phyloP scores from a whole-genome alignment of 306 rosid genomes.

The Lagenaria siceraria region DNA sequence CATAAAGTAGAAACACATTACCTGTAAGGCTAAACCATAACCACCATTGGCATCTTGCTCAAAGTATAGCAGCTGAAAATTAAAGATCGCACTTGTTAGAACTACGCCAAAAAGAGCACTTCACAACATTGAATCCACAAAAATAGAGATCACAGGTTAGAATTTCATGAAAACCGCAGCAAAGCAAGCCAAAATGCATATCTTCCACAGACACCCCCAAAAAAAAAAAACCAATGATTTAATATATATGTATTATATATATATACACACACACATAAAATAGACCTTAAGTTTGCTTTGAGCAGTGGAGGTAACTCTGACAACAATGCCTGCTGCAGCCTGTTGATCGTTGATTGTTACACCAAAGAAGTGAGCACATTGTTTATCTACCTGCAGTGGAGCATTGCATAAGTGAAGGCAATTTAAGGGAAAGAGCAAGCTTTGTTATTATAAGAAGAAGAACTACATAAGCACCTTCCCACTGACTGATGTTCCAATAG shows the following conservation, averaged over 20 bases:
- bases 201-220: not conserved
- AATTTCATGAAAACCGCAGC: not conserved
- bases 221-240: not conserved
- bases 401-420: constrained; percentile 9
- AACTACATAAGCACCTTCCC: constrained; percentile 66
- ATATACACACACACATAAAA: not conserved
- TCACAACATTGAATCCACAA: not conserved
- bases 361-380: constrained; percentile 91
- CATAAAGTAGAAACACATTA: constrained; percentile 12
- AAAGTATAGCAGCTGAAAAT: constrained; percentile 84
- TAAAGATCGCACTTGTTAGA: constrained; percentile 4
- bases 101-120: not conserved
- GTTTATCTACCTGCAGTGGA: constrained; percentile 83
- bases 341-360: constrained; percentile 82
- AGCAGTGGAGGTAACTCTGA: constrained; percentile 82
- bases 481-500: constrained; percentile 86
- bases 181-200: not conserved
- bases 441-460: constrained; percentile 4
- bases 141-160: not conserved
- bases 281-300: constrained; percentile 95
- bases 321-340: constrained; percentile 74
- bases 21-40: constrained; percentile 94
- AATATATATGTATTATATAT: not conserved
- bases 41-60: constrained; percentile 82
- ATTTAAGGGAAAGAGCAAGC: constrained; percentile 6